Conservation (phyloP, 371 early-diverging fungal species). For the Mortierella polycephala region DNA sequence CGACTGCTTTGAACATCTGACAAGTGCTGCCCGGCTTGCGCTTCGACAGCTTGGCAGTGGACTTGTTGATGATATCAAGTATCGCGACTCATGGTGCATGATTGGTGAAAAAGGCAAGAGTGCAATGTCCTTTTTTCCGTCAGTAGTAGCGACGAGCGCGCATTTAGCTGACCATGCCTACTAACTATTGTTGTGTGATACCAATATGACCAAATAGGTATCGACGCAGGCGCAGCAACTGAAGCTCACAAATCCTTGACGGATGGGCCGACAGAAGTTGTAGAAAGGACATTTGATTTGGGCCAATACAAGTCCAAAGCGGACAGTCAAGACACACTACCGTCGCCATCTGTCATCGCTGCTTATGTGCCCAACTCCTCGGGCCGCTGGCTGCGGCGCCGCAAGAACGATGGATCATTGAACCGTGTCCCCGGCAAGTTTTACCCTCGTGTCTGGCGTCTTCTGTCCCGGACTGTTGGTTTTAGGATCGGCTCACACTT, state of each 20-base stretch:
- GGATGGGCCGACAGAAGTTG: slow-evolving; percentile 63
- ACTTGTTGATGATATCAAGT: slow-evolving; percentile 64
- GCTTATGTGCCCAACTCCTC: slow-evolving; percentile 68
- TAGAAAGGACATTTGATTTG: slow-evolving; percentile 58
- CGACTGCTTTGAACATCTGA: slow-evolving; percentile 76
- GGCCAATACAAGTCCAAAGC: slow-evolving; percentile 34
- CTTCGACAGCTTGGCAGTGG: slow-evolving; percentile 72
- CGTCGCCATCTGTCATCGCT: slow-evolving; percentile 56
- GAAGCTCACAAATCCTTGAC: slow-evolving; percentile 60
- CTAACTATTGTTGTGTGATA: not conserved
- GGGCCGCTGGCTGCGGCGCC: slow-evolving; percentile 83
- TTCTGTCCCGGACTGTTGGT: slow-evolving; percentile 71
- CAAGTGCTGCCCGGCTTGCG: slow-evolving; percentile 65
- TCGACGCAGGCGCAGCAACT: slow-evolving; percentile 24
- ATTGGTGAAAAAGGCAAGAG: slow-evolving; percentile 75
- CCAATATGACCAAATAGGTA: slow-evolving; percentile 12
- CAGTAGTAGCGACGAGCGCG: not conserved
- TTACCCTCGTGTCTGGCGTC: slow-evolving; percentile 81
- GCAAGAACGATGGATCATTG: slow-evolving; percentile 88
- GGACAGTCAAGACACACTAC: slow-evolving; percentile 42
- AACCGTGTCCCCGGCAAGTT: slow-evolving; percentile 84
- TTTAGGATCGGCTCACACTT: slow-evolving; percentile 65
- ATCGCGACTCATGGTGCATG: slow-evolving; percentile 86
- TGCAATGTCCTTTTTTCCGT: not conserved
- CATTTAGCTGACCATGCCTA: not conserved